phyloP scores from a whole-genome alignment of 2,329 filamentous ascomycete species.

The Akanthomyces uredinophilus region DNA sequence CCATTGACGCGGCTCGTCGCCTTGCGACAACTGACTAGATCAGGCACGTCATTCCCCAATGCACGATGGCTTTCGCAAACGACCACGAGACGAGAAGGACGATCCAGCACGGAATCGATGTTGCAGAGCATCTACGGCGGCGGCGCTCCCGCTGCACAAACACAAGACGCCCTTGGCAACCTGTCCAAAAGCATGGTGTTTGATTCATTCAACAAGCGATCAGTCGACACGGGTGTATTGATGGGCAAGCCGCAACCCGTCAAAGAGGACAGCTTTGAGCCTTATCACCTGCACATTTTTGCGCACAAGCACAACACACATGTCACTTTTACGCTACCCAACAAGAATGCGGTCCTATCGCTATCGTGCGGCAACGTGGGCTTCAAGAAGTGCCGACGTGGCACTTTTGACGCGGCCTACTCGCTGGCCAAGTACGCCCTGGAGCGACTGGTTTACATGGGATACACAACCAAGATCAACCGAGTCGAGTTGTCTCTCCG shows the following conservation, averaged over 20 bases:
- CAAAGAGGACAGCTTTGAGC: slow-evolving; percentile 44
- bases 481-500: slow-evolving; percentile 74
- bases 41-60: neutral
- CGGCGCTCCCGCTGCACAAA: slow-evolving; percentile 17
- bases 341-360: slow-evolving; percentile 72
- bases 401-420: slow-evolving; percentile 86
- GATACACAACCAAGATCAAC: slow-evolving; percentile 69
- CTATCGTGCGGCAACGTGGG: slow-evolving; percentile 82
- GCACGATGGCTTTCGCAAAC: slow-evolving; percentile 38
- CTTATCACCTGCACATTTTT: slow-evolving; percentile 84
- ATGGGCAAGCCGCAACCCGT: slow-evolving; percentile 21
- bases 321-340: slow-evolving; percentile 80
- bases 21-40: neutral
- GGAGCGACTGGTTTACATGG: slow-evolving; percentile 76
- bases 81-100: slow-evolving; percentile 20
- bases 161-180: slow-evolving; percentile 28
- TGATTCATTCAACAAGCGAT: slow-evolving; percentile 30
- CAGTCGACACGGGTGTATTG: slow-evolving; percentile 30
- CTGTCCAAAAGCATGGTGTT: slow-evolving; percentile 37
- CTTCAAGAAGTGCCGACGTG: slow-evolving; percentile 77
- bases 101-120: slow-evolving; percentile 24
- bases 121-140: slow-evolving; percentile 33
- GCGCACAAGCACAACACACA: slow-evolving; percentile 92
- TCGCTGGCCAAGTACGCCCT: slow-evolving; percentile 82
- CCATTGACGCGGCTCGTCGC: slow-evolving; percentile 2